Conservation (phyloP, 1,284 basidiomycete species). For the Kalmanozyma brasiliensis region DNA sequence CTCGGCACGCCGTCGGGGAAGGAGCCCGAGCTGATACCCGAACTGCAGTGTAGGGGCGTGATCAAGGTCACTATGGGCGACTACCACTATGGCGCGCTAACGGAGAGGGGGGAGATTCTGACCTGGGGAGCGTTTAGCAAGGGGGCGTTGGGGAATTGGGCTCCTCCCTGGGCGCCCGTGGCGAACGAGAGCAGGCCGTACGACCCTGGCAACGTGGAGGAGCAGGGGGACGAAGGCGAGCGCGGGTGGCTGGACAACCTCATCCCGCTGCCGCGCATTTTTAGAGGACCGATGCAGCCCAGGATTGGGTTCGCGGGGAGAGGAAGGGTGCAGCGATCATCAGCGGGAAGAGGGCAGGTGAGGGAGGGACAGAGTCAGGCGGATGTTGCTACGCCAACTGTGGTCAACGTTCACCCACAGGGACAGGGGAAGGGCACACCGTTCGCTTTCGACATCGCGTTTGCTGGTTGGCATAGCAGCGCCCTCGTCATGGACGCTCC, state of each 20-base stretch:
- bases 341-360: neutral
- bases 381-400: neutral
- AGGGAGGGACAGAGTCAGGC: neutral
- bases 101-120: constrained; percentile 78
- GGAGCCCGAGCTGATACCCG: constrained; percentile 75
- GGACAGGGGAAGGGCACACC: neutral
- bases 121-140: constrained; percentile 84
- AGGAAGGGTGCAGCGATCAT: constrained; percentile 6
- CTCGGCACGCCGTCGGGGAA: constrained; percentile 57
- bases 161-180: constrained; percentile 1
- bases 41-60: constrained; percentile 77
- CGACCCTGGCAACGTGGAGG: too few relatives aligned
- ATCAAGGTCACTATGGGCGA: constrained; percentile 88
- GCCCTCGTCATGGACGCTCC: constrained; percentile 34
- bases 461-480: constrained; percentile 44
- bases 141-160: constrained; percentile 83
- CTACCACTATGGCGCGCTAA: constrained; percentile 87
- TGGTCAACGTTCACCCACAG: constrained; percentile 6
- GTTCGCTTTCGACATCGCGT: constrained; percentile 51
- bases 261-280: constrained; percentile 6
- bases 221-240: constrained; percentile 7
- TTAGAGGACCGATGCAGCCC: constrained; percentile 2
- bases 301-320: constrained; percentile 18
- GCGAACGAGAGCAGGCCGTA: neutral
- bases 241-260: constrained; percentile 17